Evolutionary conservation across 2,329 filamentous ascomycete species (phyloP).

Genomic region (Nannizziopsis arthrosporioides): DNA sequence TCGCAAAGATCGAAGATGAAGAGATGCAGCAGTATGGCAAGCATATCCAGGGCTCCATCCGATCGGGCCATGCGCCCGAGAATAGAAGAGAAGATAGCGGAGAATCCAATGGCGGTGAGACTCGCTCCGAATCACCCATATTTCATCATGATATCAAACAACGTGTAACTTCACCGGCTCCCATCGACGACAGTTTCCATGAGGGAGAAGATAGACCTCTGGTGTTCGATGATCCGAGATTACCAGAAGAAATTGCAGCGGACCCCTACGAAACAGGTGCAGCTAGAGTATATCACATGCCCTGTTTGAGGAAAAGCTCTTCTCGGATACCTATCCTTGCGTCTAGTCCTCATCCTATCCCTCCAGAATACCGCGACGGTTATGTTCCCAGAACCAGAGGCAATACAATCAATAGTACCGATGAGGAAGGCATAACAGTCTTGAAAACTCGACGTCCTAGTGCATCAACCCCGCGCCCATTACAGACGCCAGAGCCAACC

Average conservation of each 20-base stretch:
- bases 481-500: conserved; percentile 16
- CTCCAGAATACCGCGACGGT: conserved; percentile 57
- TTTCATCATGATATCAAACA: conserved; percentile 27
- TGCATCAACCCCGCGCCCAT: conserved; percentile 29
- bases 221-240: conserved; percentile 52
- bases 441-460: conserved; percentile 58
- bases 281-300: conserved; percentile 42
- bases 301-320: conserved; percentile 46
- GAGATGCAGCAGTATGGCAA: conserved; percentile 40
- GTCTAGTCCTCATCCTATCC: conserved; percentile 63
- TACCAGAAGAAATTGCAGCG: conserved; percentile 63
- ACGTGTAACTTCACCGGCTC: conserved; percentile 24
- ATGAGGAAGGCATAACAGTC: conserved; percentile 49
- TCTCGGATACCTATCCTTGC: conserved; percentile 84
- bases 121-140: conserved; percentile 22
- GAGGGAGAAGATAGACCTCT: conserved; percentile 24
- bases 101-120: conserved; percentile 25
- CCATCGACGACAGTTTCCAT: conserved; percentile 29
- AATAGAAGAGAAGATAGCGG: conserved; percentile 28
- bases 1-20: conserved; percentile 41
- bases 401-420: conserved; percentile 44
- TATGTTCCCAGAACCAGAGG: conserved; percentile 51
- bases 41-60: conserved; percentile 28
- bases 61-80: conserved; percentile 27
- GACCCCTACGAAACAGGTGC: conserved; percentile 29